Conservation (phyloP, 768 basidiomycete genomes). For the Tubosaeta sp. region DNA sequence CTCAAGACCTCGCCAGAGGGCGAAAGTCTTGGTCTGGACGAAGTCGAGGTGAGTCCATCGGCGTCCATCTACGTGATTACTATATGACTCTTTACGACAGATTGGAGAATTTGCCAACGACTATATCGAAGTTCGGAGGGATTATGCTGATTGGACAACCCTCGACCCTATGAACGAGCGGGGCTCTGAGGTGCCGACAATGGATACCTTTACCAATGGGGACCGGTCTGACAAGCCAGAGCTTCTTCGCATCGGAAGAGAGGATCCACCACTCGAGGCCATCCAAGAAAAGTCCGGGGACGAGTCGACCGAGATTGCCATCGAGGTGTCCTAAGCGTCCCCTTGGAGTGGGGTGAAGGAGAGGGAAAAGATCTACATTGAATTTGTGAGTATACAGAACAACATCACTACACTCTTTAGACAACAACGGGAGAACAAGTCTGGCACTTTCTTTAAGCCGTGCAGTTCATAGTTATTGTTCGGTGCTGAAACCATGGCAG, state of each 20-base stretch:
- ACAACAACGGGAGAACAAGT: not conserved
- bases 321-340: not conserved
- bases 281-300: conserved; percentile 15
- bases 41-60: conserved; percentile 52
- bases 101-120: conserved; percentile 69
- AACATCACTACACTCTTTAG: not conserved
- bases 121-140: conserved; percentile 65
- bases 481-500: not conserved
- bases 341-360: not conserved
- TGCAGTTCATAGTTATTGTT: not conserved
- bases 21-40: conserved; percentile 64
- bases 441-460: not conserved
- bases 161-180: conserved; percentile 13
- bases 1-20: conserved; percentile 51
- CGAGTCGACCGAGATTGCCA: not conserved
- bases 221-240: conserved; percentile 40
- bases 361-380: not conserved
- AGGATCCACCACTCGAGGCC: conserved; percentile 13
- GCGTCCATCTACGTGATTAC: not conserved
- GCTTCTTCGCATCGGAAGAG: conserved; percentile 1
- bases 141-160: conserved; percentile 51
- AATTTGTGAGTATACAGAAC: not conserved
- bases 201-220: conserved; percentile 24
- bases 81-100: conserved; percentile 27
- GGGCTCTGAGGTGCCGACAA: conserved; percentile 6